Evolutionary conservation across 192 early-diverging fungal species (phyloP).

Genomic region (Cladochytrium replicatum): DNA sequence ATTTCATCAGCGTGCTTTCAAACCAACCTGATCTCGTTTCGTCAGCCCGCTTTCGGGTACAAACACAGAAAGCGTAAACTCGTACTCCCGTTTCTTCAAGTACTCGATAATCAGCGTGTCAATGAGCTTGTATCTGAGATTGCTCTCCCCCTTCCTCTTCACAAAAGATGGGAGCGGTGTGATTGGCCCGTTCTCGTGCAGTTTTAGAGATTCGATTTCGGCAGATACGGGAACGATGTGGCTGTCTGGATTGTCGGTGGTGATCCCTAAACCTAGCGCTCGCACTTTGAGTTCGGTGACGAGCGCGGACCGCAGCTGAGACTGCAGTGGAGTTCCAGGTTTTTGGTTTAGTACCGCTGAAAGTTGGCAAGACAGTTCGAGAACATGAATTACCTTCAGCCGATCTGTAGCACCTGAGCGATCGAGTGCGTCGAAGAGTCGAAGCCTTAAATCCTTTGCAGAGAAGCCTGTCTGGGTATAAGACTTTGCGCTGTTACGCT

Average conservation of each 20-base stretch:
- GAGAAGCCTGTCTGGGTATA: too few species aligned
- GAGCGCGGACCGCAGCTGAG: conserved; percentile 33
- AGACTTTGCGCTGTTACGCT: too few species aligned
- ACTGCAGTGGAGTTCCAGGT: conserved; percentile 14
- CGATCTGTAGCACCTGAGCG: conserved; percentile 28
- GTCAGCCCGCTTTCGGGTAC: conserved; percentile 36
- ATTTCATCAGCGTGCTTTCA: conserved; percentile 5
- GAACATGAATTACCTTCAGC: conserved; percentile 22
- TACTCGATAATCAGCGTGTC: conserved; percentile 40
- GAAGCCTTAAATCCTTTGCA: conserved; percentile 18
- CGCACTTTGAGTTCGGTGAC: conserved; percentile 25
- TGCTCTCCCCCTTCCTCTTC: conserved; percentile 1
- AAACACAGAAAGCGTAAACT: conserved; percentile 46
- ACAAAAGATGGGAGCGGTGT: background rate
- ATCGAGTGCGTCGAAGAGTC: conserved; percentile 24
- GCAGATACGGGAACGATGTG: background rate
- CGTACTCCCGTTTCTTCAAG: conserved; percentile 21
- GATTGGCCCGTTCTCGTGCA: too few species aligned
- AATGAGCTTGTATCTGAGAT: conserved; percentile 26
- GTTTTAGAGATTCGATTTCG: conserved; percentile 1
- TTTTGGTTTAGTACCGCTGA: background rate
- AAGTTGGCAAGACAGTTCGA: background rate
- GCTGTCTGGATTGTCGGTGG: background rate
- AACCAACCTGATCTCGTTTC: conserved; percentile 11
- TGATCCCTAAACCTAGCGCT: background rate